These are phyloP conservation scores for Didymella keratinophila DNA, from an alignment of 2,329 filamentous ascomycete genomes.

Conservation along the genomic window DNA sequence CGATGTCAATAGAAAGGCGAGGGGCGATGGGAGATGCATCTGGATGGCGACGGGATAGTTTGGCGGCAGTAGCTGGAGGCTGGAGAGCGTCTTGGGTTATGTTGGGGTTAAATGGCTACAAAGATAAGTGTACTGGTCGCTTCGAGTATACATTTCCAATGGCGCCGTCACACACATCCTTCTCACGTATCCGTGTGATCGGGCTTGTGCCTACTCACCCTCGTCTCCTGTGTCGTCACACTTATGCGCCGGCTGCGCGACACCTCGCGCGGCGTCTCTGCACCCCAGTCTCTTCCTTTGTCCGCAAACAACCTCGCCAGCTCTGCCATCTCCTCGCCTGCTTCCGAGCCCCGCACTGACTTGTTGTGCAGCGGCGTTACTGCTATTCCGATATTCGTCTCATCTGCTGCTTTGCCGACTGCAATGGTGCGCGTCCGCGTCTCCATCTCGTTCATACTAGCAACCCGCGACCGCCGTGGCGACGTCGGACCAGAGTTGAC, in stretches of 20 bases:
- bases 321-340: conserved; percentile 12
- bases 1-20: not conserved
- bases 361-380: conserved; percentile 7
- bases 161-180: not conserved
- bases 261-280: not conserved
- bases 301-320: conserved; percentile 7
- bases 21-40: not conserved
- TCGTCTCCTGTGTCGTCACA: not conserved
- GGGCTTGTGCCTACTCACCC: not conserved
- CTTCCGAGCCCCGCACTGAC: not conserved
- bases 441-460: conserved; percentile 9
- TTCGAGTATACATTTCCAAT: not conserved
- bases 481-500: not conserved
- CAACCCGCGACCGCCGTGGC: not conserved
- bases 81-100: not conserved
- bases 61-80: not conserved
- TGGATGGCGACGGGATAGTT: not conserved
- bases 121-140: not conserved
- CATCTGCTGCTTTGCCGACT: not conserved
- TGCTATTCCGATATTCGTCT: conserved; percentile 1
- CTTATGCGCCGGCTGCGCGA: conserved; percentile 1
- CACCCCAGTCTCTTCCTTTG: conserved; percentile 6
- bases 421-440: not conserved
- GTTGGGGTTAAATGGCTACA: not conserved
- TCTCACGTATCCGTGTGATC: not conserved